Base-by-base conservation (phyloP, 2,329 filamentous ascomycete species). In the Fusarium sp. region DNA sequence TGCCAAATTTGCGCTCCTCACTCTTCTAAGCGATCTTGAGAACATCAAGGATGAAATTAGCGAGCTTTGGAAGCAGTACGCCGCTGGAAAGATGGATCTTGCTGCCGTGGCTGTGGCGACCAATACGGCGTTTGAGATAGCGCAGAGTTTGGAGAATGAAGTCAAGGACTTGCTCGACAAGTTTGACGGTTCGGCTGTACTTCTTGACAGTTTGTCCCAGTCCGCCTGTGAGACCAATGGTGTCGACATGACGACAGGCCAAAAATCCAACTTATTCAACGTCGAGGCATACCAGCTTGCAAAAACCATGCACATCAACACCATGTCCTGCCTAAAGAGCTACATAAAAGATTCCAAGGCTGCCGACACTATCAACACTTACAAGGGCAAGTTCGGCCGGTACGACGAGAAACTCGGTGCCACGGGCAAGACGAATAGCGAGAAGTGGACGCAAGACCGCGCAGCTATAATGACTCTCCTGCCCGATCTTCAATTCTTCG, bases 91-190 rank as follows among this genome's bases (percentile, higher is more conserved):
- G 5, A 34, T 73, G 0, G 70, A 75, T 25, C 70, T 74, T 22
- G 71, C 71, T 7, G 67, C 67, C n/a, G 69, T 53, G 2, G 38
- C 70, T 8, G 18, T 75, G 1, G 70, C 73, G 11, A 74, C 70
- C 5, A 75, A 75, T 42, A 47, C 52, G 8, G 63, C 70, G 1
- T 73, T 75, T 29, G 73, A 70, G 22, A 9, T 74, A 12, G 71
- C 71, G 6, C 67, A 61, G 11, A 66, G 56, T 51, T 70, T 75
- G 65, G 71, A 74, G 18, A 85, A 87, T 70, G 83, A 88, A 43
- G 85, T 87, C 58, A 80, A 84, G 69, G 81, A 79, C 4, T 2
- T 73, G 1, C 7, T 73, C 3, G 56, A 59, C 5, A 59, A 64
- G 22, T 27, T 54, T 1, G 55, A 46, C 4, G 62, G 72, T 3